These are phyloP conservation scores for Musa beccarii DNA, from an alignment of 176 grass and related monocot genomes.

Conservation along the genomic window DNA sequence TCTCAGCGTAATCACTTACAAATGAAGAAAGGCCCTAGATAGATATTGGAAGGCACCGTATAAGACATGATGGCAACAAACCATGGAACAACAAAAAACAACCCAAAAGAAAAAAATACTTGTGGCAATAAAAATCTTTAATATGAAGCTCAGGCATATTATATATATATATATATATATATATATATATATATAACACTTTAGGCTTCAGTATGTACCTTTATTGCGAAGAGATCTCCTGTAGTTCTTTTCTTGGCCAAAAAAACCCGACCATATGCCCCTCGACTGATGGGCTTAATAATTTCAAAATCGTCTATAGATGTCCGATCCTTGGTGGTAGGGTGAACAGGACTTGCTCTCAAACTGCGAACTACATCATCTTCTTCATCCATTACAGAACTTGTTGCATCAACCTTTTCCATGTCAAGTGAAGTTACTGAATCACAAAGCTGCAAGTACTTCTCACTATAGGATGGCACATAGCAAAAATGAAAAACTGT, in stretches of 20 bases:
- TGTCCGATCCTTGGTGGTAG: conserved; percentile 73
- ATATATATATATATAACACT: conserved; percentile 8
- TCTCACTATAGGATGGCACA: conserved; percentile 55
- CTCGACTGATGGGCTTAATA: conserved; percentile 95
- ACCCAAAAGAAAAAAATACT: neutral
- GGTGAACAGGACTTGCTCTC: conserved; percentile 85
- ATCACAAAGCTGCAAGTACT: conserved; percentile 94
- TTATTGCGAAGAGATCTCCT: conserved; percentile 98
- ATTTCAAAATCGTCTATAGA: conserved; percentile 99
- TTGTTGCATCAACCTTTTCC: conserved; percentile 78
- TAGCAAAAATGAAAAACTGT: conserved; percentile 7
- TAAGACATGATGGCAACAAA: neutral
- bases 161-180: neutral
- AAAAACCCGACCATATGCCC: too few relatives aligned
- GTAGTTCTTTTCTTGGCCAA: conserved; percentile 42
- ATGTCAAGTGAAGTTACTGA: conserved; percentile 45
- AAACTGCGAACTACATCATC: conserved; percentile 92
- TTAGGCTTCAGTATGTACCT: conserved; percentile 18
- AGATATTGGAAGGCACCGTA: too few relatives aligned
- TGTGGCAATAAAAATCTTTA: neutral
- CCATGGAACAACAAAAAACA: neutral
- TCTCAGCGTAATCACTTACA: too few relatives aligned
- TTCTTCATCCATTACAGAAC: conserved; percentile 94
- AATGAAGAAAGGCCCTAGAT: too few relatives aligned
- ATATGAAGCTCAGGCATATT: neutral